phyloP scores from a whole-genome alignment of 2,329 filamentous ascomycete species.

The Trichoderma sp. region DNA sequence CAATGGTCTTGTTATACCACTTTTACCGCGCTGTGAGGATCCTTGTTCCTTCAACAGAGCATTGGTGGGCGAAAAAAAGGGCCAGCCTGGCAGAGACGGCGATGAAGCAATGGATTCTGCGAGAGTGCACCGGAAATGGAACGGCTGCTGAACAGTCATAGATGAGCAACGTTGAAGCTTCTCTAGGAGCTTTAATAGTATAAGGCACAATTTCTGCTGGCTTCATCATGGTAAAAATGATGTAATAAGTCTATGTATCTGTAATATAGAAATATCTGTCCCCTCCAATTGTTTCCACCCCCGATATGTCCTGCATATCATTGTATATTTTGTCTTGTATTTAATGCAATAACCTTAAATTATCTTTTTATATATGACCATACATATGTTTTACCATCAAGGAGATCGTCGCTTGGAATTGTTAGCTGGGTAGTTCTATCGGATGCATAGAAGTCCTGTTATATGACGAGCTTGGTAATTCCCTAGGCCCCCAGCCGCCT shows the following conservation, averaged over 20 bases:
- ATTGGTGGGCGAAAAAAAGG: slow-evolving; percentile 2
- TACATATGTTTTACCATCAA: neutral
- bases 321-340: neutral
- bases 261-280: neutral
- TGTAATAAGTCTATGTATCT: neutral
- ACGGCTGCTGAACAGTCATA: neutral
- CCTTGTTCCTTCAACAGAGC: slow-evolving; percentile 6
- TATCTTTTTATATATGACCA: neutral
- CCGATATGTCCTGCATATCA: neutral
- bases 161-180: neutral
- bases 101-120: neutral
- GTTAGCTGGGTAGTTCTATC: slow-evolving; percentile 1
- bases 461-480: neutral
- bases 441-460: neutral
- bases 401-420: neutral
- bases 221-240: neutral
- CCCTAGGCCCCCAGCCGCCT: slow-evolving; percentile 16
- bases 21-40: slow-evolving; percentile 10
- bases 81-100: neutral
- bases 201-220: neutral
- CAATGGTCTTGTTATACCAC: slow-evolving; percentile 5
- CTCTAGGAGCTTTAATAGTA: neutral
- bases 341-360: neutral
- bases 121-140: neutral
- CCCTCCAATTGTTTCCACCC: neutral